Base-by-base conservation (phyloP, 805 yeast genomes). In the Yamadazyma ubonensis region DNA sequence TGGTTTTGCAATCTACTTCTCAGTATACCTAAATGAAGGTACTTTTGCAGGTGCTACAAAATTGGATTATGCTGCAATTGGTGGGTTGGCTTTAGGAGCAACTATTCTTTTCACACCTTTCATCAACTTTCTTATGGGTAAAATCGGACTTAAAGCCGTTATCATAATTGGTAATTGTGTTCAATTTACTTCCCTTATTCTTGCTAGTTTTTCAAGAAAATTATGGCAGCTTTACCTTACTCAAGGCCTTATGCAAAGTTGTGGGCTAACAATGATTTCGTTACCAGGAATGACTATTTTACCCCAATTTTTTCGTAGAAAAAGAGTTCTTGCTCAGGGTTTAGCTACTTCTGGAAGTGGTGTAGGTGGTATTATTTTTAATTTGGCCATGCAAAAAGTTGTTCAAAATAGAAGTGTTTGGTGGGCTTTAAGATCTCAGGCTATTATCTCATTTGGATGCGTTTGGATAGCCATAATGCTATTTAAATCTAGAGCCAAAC, bases 261-360 rank as follows among this genome's bases (percentile, higher is more conserved):
- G 75, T 22, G 81, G 82, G 2, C 55, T 79, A 48, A 78, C 86
- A 0, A 54, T 78, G 11, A 64, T 79, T 25, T 74, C 78, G 38
- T 68, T 79, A 3, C 83, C 91, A 1, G 79, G 77, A 4, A 61
- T 79, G 15, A 70, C 79, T 2, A 58, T 83, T 10, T 51, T 84
- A 18, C 88, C 89, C 0, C 86, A 79, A 39, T 84, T 86, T 83
- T 85, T 85, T 55, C 58, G 76, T 31, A 80, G 76, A 47, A 79
- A 64, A 43, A 67, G 90, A 48, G 81, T 81, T 21, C 53, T 71
- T n/a, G 79, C 78, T 1, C 51, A 65, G 35, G 76, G 78, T 2
- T 14, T 76, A 2, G 62, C 71, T 3, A 64, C 76, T 1, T 66
- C 76, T 6, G 82, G 81, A 0, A 68, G 77, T 5, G 81, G 81